phyloP scores from a whole-genome alignment of 768 basidiomycete species.

The Rhizopogon roseolus region DNA sequence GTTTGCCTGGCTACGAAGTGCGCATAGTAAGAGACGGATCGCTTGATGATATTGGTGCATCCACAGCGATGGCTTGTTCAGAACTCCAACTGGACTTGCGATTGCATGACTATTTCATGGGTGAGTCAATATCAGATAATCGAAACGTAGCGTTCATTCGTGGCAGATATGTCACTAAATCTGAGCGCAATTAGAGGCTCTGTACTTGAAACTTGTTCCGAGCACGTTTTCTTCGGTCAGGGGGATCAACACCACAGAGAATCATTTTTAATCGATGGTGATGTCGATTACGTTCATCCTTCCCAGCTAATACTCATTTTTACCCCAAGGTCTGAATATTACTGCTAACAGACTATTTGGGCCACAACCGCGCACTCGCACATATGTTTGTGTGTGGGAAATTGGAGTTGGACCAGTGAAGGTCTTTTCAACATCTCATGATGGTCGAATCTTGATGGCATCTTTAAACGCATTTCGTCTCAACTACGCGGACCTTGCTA shows the following conservation, averaged over 20 bases:
- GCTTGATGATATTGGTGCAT: constrained; percentile 44
- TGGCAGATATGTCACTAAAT: constrained; percentile 75
- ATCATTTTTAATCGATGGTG: constrained; percentile 48
- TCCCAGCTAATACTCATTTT: not conserved
- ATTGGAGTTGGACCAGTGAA: constrained; percentile 65
- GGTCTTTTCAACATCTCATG: constrained; percentile 47
- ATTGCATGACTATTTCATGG: constrained; percentile 87
- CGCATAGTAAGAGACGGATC: constrained; percentile 9
- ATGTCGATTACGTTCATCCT: constrained; percentile 1
- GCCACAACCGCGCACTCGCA: constrained; percentile 74
- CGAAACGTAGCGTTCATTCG: constrained; percentile 7
- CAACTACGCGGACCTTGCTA: constrained; percentile 72
- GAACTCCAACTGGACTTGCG: constrained; percentile 73
- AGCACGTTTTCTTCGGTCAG: constrained; percentile 29
- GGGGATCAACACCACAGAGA: constrained; percentile 21
- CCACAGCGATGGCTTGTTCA: constrained; percentile 54
- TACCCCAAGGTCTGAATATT: constrained; percentile 63
- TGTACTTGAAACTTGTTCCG: constrained; percentile 43
- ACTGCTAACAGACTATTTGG: constrained; percentile 87
- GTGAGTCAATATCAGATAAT: constrained; percentile 31
- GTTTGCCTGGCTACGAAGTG: constrained; percentile 58
- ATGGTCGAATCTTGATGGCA: constrained; percentile 46
- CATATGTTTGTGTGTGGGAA: constrained; percentile 95
- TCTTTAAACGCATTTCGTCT: constrained; percentile 55
- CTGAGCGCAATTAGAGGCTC: constrained; percentile 53